Evolutionary conservation across 768 basidiomycete species (phyloP), one percentile per base, ranked within the genome.

Genomic region (Sistotremastrum niveocremeum): DNA sequence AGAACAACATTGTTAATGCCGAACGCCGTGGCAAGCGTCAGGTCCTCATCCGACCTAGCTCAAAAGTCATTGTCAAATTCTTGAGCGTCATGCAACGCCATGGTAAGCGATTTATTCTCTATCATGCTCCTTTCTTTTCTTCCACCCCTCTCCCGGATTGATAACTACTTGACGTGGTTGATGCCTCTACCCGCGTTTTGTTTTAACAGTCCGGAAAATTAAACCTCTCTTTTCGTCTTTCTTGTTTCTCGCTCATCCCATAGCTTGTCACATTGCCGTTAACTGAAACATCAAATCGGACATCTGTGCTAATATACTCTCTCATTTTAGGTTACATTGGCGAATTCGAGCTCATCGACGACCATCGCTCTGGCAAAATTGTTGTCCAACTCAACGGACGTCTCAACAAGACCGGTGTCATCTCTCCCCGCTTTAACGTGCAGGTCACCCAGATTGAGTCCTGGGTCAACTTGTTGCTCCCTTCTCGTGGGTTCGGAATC

Each of bases 1-100:
- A 84, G 79, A 97, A 94, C 80, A 94, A 87, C 79, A 95, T 97
- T 56, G 89, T 95, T 81, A 99, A 99, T 56, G 95, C 95, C 61
- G 95, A 98, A 74, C 89, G 90, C 63, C 87, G 91, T 61, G 95
- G 95, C 60, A 99, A 99, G 75, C 89, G 95, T 60, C 95, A 99
- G 71, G 95, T 99, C 51, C 83, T 99, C 58, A 79, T 99, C 66
- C 81, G 94, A 43, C 95, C 95, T 46, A 89, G 86, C 4, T 94
- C 90, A 54, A 99, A 99, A 71, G 95, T 99, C 64, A 79, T 97
- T 53, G 83, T 99, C 56, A 95, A 95, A 67, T 95, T 97, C 70
- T 71, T 99, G 55, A 84, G 80, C 54, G 95, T 98, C 60, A 97
- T 98, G 89, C 95, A 99, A 69, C 85, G 93, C 55, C 94, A 98